These are phyloP conservation scores for Forsythia viridissima DNA, from an alignment of 257 asterid genomes.

Conservation along the genomic window DNA sequence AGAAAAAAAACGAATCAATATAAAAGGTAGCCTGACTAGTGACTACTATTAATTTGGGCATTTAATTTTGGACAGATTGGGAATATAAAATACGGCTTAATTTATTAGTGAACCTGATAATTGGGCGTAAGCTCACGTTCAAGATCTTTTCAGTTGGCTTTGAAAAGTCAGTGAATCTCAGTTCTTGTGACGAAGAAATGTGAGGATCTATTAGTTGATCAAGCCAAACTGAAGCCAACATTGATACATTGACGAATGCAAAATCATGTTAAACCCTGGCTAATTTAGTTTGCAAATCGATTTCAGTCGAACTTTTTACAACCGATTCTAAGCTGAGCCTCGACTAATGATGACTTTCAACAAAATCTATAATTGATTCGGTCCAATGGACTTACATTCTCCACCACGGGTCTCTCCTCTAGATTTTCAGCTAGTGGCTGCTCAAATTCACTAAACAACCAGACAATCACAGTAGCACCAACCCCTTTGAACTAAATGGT, in stretches of 20 bases:
- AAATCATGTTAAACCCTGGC: background rate
- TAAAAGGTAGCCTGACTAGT: background rate
- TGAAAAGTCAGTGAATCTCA: background rate
- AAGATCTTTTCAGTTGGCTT: background rate
- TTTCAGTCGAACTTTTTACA: background rate
- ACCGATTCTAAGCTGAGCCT: background rate
- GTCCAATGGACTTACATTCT: no score
- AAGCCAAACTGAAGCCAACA: background rate
- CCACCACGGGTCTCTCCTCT: background rate
- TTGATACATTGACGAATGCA: background rate
- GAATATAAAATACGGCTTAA: background rate
- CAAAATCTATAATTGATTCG: no score
- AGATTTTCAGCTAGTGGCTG: background rate
- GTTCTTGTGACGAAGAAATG: background rate
- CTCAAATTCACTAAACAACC: background rate
- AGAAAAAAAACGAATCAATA: background rate
- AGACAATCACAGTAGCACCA: background rate
- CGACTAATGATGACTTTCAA: background rate
- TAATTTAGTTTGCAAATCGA: background rate
- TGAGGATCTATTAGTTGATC: background rate
- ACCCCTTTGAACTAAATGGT: background rate
- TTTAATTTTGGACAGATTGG: background rate
- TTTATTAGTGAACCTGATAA: background rate
- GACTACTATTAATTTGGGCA: background rate
- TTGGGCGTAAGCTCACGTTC: background rate